Evolutionary conservation across 495 filamentous ascomycete species (phyloP).

Genomic region (Penicillium atrosanguineum): DNA sequence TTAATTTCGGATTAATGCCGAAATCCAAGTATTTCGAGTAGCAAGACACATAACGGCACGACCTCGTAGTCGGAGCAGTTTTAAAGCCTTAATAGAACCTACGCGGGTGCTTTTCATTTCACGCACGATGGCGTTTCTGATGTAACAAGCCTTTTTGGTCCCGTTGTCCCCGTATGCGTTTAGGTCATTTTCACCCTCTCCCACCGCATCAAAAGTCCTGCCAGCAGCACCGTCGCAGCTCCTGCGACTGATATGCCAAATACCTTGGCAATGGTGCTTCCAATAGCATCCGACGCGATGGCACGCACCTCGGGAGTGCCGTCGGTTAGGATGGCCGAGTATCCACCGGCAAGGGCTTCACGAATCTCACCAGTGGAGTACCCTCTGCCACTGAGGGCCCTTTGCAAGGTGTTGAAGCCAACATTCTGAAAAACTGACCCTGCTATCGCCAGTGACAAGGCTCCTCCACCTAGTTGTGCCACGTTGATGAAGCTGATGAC

Average conservation of each 20-base stretch:
- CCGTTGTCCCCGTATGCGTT: too few relatives aligned
- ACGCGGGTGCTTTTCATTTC: too few relatives aligned
- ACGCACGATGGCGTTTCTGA: too few relatives aligned
- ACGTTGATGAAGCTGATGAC: conserved; percentile 47
- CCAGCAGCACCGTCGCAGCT: not conserved
- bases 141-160: too few relatives aligned
- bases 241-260: not conserved
- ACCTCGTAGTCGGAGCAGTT: too few relatives aligned
- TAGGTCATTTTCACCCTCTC: not conserved
- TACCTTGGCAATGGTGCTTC: not conserved
- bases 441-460: conserved; percentile 51
- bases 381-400: not conserved
- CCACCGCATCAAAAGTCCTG: not conserved
- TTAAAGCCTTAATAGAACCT: too few relatives aligned
- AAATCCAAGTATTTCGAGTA: too few relatives aligned
- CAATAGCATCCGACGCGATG: not conserved
- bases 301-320: not conserved
- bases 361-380: not conserved
- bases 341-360: not conserved
- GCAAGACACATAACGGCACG: too few relatives aligned
- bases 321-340: not conserved
- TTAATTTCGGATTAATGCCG: too few relatives aligned
- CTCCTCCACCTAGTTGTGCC: conserved; percentile 47
- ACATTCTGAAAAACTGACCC: conserved; percentile 41
- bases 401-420: not conserved